Evolutionary conservation across 176 grass and related monocot genomes (phyloP), one percentile per base, ranked within the genome.

Genomic region (Poa annua): DNA sequence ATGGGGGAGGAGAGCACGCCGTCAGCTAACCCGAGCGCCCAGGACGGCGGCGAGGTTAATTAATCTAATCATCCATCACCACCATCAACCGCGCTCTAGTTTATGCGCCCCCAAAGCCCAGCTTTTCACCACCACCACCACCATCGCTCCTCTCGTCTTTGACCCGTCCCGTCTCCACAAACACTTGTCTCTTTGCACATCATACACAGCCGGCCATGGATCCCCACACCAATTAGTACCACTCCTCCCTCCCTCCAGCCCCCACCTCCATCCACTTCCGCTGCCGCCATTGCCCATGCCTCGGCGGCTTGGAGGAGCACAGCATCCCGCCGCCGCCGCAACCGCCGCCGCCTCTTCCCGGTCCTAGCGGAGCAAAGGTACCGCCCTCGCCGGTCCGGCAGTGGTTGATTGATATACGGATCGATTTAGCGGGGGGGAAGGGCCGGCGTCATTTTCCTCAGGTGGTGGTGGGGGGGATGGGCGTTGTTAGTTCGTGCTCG

Each of bases 401-500:
- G 21, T 22, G 24, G 45, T 9, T 60, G 57, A 74, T 79, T 74
- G 20, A 8, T n/a, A n/a, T n/a, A n/a, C 71, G 19, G 57, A 66
- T 53, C 42, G 32, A 54, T 74, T 74, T 50, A 32, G 70, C 22
- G 70, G 2, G 84, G 26, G 54, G 20, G 0, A 4, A 14, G 61
- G n/a, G n/a, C n/a, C n/a, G 61, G 75, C 48, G 84, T 74, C 88
- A 80, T 87, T 86, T 89, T 84, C 84, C 80, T 39, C 88, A 87
- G 80, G 80, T 87, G 75, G 62, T 38, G 53, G 53, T 3, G 15
- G 34, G 4, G 4, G 42, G 25, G 12, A 69, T 86, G 84, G 41
- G 69, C 3, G 45, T 0, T 48, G 45, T 12, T 48, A 3, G 69
- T 7, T 61, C 65, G 12, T 90, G 78, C 88, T 52, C 45, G 84